Percentiles rank a stretch among this genome's conserved stretches.
Conservation (phyloP, 768 basidiomycete species). For the Xerocomellus amylosporus region DNA sequence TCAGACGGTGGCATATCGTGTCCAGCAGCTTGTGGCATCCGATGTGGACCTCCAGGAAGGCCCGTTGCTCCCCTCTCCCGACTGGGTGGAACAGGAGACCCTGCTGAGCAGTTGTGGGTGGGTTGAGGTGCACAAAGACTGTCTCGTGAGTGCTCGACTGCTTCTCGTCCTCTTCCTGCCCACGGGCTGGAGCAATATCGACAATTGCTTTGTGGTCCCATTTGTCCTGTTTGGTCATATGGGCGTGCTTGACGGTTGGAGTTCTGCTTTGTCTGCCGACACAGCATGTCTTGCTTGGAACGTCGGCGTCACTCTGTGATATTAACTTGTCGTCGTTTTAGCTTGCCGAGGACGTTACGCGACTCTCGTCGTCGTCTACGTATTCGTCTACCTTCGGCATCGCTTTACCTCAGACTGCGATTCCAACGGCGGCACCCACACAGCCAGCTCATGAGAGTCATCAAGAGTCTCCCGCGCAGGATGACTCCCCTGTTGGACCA, state of each 20-base stretch:
- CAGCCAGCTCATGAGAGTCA: constrained; percentile 26
- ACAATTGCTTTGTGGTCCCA: constrained; percentile 2
- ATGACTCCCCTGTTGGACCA: constrained; percentile 21
- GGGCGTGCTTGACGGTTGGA: neutral
- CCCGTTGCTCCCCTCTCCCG: constrained; percentile 64
- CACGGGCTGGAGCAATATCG: neutral
- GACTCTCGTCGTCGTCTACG: constrained; percentile 36
- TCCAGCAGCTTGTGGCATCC: constrained; percentile 54
- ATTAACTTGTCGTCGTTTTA: constrained; percentile 22
- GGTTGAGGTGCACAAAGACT: constrained; percentile 66
- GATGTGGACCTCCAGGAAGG: constrained; percentile 62
- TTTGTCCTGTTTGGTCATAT: neutral
- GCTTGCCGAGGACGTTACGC: constrained; percentile 25
- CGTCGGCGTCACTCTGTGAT: neutral
- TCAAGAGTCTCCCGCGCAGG: constrained; percentile 26
- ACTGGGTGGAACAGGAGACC: constrained; percentile 74
- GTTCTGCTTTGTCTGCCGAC: constrained; percentile 6
- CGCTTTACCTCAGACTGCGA: constrained; percentile 35
- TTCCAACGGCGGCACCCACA: constrained; percentile 24
- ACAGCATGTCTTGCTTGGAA: constrained; percentile 7
- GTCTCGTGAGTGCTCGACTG: constrained; percentile 53
- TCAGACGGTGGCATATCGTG: constrained; percentile 63
- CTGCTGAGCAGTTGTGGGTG: constrained; percentile 67
- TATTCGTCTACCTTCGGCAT: constrained; percentile 49
- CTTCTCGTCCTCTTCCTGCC: neutral